Evolutionary conservation across 495 filamentous ascomycete genomes (phyloP).

Genomic region (Penicillium subrubescens): DNA sequence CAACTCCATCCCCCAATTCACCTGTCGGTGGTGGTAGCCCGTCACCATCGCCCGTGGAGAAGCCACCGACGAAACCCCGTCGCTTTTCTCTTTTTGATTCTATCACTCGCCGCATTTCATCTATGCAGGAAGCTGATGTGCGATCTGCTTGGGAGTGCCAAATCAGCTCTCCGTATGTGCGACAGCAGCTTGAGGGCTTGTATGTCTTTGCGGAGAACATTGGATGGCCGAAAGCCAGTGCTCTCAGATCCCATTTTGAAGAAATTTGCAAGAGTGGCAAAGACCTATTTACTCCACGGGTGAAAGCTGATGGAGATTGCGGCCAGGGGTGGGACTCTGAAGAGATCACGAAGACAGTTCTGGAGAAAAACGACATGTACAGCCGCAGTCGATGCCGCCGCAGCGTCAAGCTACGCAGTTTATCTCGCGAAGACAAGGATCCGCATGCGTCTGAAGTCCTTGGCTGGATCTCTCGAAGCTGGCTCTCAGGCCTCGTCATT

Average conservation of each 20-base stretch:
- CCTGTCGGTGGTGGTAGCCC: neutral
- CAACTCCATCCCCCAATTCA: slow-evolving; percentile 7
- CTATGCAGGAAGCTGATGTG: slow-evolving; percentile 16
- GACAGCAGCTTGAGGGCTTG: slow-evolving; percentile 52
- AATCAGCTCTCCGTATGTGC: slow-evolving; percentile 40
- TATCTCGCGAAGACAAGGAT: slow-evolving; percentile 15
- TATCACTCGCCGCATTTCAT: slow-evolving; percentile 28
- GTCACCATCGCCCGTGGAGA: slow-evolving; percentile 16
- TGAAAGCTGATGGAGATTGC: neutral
- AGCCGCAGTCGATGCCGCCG: slow-evolving; percentile 32
- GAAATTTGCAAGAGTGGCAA: slow-evolving; percentile 16
- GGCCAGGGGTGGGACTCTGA: neutral
- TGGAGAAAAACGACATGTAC: slow-evolving; percentile 35
- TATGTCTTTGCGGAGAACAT: slow-evolving; percentile 53
- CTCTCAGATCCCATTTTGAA: slow-evolving; percentile 31
- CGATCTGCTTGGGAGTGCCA: slow-evolving; percentile 41
- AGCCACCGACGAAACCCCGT: slow-evolving; percentile 27
- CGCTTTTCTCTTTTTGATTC: slow-evolving; percentile 32
- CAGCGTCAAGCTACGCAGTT: slow-evolving; percentile 30
- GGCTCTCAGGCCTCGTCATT: slow-evolving; percentile 75
- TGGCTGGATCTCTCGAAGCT: slow-evolving; percentile 83
- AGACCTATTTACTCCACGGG: slow-evolving; percentile 7
- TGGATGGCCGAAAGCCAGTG: slow-evolving; percentile 49
- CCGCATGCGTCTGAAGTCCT: slow-evolving; percentile 24
- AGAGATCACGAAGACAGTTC: neutral